phyloP scores from a whole-genome alignment of 345 rosid species.

The Rhizophora mangle region DNA sequence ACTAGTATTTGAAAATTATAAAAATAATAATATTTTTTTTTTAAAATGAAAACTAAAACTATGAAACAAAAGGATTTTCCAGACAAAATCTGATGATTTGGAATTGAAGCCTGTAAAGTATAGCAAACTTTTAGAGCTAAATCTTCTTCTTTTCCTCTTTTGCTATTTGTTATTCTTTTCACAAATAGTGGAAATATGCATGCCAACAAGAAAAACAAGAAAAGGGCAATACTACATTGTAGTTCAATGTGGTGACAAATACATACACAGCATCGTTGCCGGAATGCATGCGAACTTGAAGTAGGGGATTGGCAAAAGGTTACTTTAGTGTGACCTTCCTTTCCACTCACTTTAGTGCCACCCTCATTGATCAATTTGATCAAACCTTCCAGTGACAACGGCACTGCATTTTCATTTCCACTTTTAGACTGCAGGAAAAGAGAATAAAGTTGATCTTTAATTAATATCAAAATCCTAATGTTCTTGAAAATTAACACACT shows the following conservation, averaged over 20 bases:
- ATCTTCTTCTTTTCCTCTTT: background rate
- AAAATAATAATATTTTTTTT: too few relatives aligned
- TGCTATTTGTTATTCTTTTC: background rate
- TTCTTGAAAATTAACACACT: background rate
- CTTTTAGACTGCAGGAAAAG: slow-evolving; percentile 44
- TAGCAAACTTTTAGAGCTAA: background rate
- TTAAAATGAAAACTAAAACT: background rate
- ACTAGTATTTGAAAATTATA: background rate
- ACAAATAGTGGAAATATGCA: background rate
- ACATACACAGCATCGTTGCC: slow-evolving; percentile 55
- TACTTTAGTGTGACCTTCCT: slow-evolving; percentile 28
- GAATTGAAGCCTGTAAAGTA: background rate
- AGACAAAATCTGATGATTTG: too few relatives aligned
- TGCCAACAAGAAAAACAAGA: slow-evolving; percentile 1
- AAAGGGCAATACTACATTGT: slow-evolving; percentile 8
- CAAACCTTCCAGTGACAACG: slow-evolving; percentile 58
- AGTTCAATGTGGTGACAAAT: slow-evolving; percentile 18
- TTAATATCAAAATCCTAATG: background rate
- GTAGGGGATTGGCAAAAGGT: slow-evolving; percentile 21
- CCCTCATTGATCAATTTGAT: slow-evolving; percentile 46
- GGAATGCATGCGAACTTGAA: slow-evolving; percentile 37
- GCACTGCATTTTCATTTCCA: slow-evolving; percentile 27
- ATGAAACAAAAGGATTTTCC: too few relatives aligned
- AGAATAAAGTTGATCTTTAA: background rate
- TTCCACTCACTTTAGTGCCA: slow-evolving; percentile 27